These are phyloP conservation scores for Fusarium pseudograminearum DNA, from an alignment of 2,329 filamentous ascomycete genomes.

Conservation along the genomic window DNA sequence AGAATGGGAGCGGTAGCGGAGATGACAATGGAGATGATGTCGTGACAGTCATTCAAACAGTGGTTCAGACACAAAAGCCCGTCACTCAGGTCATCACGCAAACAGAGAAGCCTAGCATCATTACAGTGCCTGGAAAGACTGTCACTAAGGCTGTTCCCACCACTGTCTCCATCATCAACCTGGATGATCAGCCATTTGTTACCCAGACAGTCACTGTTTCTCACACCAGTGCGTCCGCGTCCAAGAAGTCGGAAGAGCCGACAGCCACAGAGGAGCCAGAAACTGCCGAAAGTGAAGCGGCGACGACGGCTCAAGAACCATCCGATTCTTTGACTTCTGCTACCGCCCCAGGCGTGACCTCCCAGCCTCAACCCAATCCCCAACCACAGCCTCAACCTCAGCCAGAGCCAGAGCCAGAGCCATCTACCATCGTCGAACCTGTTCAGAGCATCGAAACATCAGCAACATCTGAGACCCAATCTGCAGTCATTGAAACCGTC, in stretches of 20 bases:
- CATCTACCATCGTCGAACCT: slow-evolving; percentile 5
- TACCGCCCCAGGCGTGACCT: slow-evolving; percentile 14
- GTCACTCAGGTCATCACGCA: slow-evolving; percentile 47
- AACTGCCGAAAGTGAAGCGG: background rate
- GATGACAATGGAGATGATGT: slow-evolving; percentile 35
- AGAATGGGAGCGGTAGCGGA: slow-evolving; percentile 25
- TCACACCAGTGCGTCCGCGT: slow-evolving; percentile 16
- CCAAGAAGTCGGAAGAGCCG: slow-evolving; percentile 19
- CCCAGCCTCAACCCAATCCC: slow-evolving; percentile 14
- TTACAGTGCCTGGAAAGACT: slow-evolving; percentile 45
- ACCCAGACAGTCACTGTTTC: slow-evolving; percentile 48
- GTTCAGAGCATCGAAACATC: slow-evolving; percentile 3
- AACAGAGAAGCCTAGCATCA: slow-evolving; percentile 45
- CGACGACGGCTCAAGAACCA: slow-evolving; percentile 11
- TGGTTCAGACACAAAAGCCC: slow-evolving; percentile 44
- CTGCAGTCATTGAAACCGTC: background rate
- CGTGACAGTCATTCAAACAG: slow-evolving; percentile 54
- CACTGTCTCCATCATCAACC: slow-evolving; percentile 51
- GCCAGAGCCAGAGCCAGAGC: slow-evolving; percentile 12
- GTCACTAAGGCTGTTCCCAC: slow-evolving; percentile 48
- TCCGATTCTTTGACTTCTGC: slow-evolving; percentile 18
- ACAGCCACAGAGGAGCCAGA: slow-evolving; percentile 1
- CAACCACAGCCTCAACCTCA: slow-evolving; percentile 15
- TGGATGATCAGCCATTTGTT: slow-evolving; percentile 35
- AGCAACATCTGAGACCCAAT: background rate